Conservation (phyloP, 2,329 filamentous ascomycete species). For the Cladosporium sphaerospermum region DNA sequence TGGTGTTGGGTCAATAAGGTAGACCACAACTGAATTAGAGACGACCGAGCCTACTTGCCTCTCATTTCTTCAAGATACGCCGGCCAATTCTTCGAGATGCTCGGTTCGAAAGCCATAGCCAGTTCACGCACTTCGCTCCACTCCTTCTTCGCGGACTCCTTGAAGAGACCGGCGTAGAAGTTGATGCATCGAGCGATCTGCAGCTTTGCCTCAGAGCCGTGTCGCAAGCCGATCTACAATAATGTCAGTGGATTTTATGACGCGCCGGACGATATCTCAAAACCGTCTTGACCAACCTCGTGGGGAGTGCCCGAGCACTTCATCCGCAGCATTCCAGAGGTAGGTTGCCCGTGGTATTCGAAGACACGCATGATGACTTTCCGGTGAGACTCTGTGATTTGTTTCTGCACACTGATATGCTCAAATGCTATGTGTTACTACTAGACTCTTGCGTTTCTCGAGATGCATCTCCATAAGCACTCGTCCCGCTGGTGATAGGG, state of each 20-base stretch:
- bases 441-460: no score
- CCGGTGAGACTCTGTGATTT: no score
- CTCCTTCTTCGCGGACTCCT: slow-evolving; percentile 39
- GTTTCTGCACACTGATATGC: no score
- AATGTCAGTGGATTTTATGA: background rate
- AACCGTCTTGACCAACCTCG: slow-evolving; percentile 26
- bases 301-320: slow-evolving; percentile 39
- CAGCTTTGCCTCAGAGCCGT: slow-evolving; percentile 36
- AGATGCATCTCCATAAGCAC: no score
- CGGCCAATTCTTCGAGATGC: slow-evolving; percentile 39
- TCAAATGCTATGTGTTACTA: no score
- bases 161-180: slow-evolving; percentile 45
- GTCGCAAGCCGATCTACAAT: slow-evolving; percentile 43
- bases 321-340: slow-evolving; percentile 30
- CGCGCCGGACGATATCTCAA: background rate
- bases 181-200: slow-evolving; percentile 40
- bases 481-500: no score
- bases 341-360: slow-evolving; percentile 19
- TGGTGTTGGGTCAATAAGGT: slow-evolving; percentile 10
- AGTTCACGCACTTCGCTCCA: slow-evolving; percentile 42
- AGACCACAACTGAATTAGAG: no score
- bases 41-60: slow-evolving; percentile 11
- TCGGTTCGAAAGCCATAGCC: slow-evolving; percentile 43
- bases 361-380: background rate
- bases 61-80: slow-evolving; percentile 40